Conservation (phyloP, 371 early-diverging fungal species). For the Rhizopus microsporus region DNA sequence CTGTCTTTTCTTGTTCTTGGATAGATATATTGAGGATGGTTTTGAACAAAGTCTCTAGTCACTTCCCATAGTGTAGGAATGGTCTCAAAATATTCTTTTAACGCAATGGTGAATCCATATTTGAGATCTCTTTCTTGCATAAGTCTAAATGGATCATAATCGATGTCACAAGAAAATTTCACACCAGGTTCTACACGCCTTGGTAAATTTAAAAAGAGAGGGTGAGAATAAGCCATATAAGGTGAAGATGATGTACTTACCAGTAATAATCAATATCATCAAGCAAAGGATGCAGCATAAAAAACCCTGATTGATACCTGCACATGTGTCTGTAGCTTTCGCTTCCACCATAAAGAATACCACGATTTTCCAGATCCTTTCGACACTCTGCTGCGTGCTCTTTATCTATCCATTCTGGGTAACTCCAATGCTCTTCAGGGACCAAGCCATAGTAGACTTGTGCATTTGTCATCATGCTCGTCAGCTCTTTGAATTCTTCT, state of each 20-base stretch:
- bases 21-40: conserved; percentile 45
- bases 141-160: conserved; percentile 87
- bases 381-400: conserved; percentile 60
- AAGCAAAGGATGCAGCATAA: conserved; percentile 81
- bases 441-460: conserved; percentile 52
- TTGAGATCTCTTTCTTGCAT: conserved; percentile 79
- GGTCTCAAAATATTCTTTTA: conserved; percentile 78
- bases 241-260: conserved; percentile 61
- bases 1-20: conserved; percentile 46
- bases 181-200: conserved; percentile 96
- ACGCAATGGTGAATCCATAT: conserved; percentile 84
- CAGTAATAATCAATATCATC: conserved; percentile 92
- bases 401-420: conserved; percentile 82
- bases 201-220: conserved; percentile 49
- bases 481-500: conserved; percentile 68
- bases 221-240: conserved; percentile 81
- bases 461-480: conserved; percentile 53
- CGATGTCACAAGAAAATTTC: conserved; percentile 82
- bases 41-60: conserved; percentile 61
- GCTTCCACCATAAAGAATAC: conserved; percentile 82
- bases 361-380: conserved; percentile 57
- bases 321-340: conserved; percentile 96
- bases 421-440: conserved; percentile 75
- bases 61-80: conserved; percentile 85
- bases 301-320: conserved; percentile 83